Conservation (phyloP, 2,329 filamentous ascomycete genomes). For the Fonsecaea erecta region DNA sequence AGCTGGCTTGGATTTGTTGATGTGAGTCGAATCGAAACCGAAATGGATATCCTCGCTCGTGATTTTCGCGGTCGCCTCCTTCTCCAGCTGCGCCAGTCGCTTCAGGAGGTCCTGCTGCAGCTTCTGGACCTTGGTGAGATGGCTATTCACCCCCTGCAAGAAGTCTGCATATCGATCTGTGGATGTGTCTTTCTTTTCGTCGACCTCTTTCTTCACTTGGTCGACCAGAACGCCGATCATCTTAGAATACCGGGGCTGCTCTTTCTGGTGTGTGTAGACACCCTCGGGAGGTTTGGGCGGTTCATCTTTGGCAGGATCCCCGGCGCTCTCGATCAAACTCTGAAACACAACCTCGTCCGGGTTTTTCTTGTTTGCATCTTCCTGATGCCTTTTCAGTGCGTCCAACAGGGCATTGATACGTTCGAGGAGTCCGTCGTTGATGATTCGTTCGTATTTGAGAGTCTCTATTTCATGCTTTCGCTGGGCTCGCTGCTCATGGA, state of each 20-base stretch:
- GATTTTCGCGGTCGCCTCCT: conserved; percentile 84
- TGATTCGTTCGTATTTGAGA: conserved; percentile 82
- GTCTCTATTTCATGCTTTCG: conserved; percentile 88
- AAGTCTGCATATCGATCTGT: conserved; percentile 74
- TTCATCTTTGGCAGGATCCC: conserved; percentile 72
- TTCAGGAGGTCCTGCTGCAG: conserved; percentile 75
- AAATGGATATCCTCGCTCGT: conserved; percentile 88
- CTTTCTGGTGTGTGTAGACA: conserved; percentile 74
- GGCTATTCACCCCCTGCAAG: conserved; percentile 74
- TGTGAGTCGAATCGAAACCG: conserved; percentile 85
- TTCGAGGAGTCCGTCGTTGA: conserved; percentile 87
- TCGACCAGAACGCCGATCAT: conserved; percentile 99
- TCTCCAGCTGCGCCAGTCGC: conserved; percentile 81
- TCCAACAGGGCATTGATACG: conserved; percentile 80
- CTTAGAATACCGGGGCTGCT: conserved; percentile 84
- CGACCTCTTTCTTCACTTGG: conserved; percentile 84
- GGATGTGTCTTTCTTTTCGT: conserved; percentile 67
- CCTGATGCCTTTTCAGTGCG: conserved; percentile 74
- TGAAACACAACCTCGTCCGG: conserved; percentile 86
- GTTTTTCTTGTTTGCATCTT: conserved; percentile 65
- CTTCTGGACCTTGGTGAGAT: conserved; percentile 75
- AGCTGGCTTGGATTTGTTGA: conserved; percentile 64
- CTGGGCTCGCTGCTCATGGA: conserved; percentile 86
- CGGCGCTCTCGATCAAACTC: conserved; percentile 80
- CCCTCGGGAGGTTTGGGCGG: conserved; percentile 77